phyloP scores from a whole-genome alignment of 768 basidiomycete genomes.

The Rhodosporidiobolus odoratus region DNA sequence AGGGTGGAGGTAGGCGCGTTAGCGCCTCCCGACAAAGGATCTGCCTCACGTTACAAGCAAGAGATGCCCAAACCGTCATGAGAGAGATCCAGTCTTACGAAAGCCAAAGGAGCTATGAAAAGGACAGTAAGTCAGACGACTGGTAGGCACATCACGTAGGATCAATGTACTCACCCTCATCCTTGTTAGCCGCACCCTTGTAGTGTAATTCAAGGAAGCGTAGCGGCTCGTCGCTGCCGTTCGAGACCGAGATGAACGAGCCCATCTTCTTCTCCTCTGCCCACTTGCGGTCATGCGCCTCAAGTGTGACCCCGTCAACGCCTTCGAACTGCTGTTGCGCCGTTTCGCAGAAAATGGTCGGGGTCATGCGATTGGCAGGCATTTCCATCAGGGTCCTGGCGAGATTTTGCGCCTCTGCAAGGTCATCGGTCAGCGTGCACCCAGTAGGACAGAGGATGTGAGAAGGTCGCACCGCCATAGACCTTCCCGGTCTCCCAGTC shows the following conservation, averaged over 20 bases:
- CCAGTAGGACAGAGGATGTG: slow-evolving; percentile 53
- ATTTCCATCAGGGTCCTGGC: slow-evolving; percentile 66
- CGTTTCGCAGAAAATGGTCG: slow-evolving; percentile 70
- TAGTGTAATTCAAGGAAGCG: slow-evolving; percentile 86
- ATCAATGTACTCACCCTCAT: slow-evolving; percentile 43
- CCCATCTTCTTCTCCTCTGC: slow-evolving; percentile 79
- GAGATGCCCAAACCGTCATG: slow-evolving; percentile 37
- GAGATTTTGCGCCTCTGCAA: slow-evolving; percentile 19
- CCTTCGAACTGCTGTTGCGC: slow-evolving; percentile 63
- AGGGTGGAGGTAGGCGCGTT: slow-evolving; percentile 43
- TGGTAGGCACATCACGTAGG: too few species aligned
- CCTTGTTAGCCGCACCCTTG: slow-evolving; percentile 60
- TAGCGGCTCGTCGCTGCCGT: slow-evolving; percentile 68
- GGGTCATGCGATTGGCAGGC: slow-evolving; percentile 65
- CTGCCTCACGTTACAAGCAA: slow-evolving; percentile 9
- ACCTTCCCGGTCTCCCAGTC: slow-evolving; percentile 66
- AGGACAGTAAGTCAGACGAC: slow-evolving; percentile 47
- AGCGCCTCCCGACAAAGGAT: background rate
- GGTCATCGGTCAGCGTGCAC: background rate
- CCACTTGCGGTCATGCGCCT: slow-evolving; percentile 73
- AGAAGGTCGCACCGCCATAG: slow-evolving; percentile 72
- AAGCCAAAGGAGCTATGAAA: slow-evolving; percentile 40
- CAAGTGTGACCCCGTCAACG: slow-evolving; percentile 62
- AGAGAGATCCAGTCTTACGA: background rate
- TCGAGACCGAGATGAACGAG: slow-evolving; percentile 79